A percentile compares a stretch with the other conserved stretches of the same genome.
Evolutionary conservation across 768 basidiomycete species (phyloP).

Genomic region (Tremella fuciformis): DNA sequence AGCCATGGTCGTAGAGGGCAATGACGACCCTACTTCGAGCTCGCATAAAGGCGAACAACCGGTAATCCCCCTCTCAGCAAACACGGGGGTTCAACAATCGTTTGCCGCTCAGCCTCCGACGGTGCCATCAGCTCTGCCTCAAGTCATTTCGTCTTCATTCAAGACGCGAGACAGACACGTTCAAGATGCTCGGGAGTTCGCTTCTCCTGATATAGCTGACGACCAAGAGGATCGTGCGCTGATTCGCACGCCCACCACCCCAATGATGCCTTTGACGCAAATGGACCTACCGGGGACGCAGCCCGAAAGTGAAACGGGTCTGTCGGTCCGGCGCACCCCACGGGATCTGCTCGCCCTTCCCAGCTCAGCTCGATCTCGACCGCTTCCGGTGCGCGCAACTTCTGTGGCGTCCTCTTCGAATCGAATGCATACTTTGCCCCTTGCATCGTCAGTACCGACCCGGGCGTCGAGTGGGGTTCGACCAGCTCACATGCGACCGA

Average conservation of each 20-base stretch:
- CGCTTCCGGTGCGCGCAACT: neutral
- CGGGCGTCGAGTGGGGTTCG: neutral
- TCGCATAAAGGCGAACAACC: too few relatives aligned
- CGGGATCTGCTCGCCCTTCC: too few relatives aligned
- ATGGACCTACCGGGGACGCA: neutral
- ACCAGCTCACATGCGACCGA: conserved; percentile 4
- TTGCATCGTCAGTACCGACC: neutral
- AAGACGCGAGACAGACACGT: neutral
- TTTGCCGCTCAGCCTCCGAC: neutral
- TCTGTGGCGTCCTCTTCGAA: neutral
- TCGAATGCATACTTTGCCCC: neutral
- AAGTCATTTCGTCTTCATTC: neutral
- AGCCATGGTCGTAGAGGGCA: too few relatives aligned
- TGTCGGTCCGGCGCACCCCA: too few relatives aligned
- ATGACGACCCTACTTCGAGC: too few relatives aligned
- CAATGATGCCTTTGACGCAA: neutral
- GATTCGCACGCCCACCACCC: conserved; percentile 2
- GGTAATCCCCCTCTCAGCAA: neutral
- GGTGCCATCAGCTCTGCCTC: neutral
- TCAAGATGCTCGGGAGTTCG: conserved; percentile 17
- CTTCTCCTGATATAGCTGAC: conserved; percentile 17
- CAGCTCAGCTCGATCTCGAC: too few relatives aligned
- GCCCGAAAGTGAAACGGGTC: too few relatives aligned
- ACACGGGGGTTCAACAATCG: neutral
- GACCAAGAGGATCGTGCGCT: conserved; percentile 30